phyloP scores from a whole-genome alignment of 306 rosid species.

The Pyrus communis region DNA sequence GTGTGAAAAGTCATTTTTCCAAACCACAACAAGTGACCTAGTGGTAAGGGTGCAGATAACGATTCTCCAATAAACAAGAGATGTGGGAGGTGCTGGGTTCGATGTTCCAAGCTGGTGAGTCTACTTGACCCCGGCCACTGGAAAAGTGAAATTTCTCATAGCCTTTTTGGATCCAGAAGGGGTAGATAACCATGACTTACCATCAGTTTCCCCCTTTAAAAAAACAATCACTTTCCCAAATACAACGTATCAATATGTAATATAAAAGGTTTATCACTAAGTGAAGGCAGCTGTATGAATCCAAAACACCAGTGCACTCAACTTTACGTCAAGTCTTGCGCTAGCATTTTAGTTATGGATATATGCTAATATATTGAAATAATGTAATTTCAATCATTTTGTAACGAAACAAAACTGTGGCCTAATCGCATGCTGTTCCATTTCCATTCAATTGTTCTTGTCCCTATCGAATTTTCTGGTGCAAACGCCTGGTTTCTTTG shows the following conservation, averaged over 20 bases:
- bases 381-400: not conserved
- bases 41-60: rapidly evolving
- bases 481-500: not conserved
- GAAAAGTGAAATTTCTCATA: rapidly evolving
- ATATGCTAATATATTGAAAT: not conserved
- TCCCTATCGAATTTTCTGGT: not conserved
- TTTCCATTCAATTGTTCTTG: not conserved
- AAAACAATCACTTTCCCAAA: no score
- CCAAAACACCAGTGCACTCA: no score
- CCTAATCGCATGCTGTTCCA: not conserved
- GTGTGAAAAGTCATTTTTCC: no score
- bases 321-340: no score
- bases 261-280: no score
- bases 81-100: rapidly evolving
- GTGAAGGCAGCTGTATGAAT: no score
- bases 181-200: rapidly evolving
- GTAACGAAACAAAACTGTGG: not conserved
- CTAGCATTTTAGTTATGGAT: no score
- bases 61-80: rapidly evolving
- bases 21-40: rapidly evolving
- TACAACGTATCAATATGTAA: no score
- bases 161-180: rapidly evolving
- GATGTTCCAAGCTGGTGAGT: rapidly evolving
- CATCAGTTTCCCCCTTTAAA: rapidly evolving
- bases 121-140: no score